Evolutionary conservation across 2,329 filamentous ascomycete genomes (phyloP), one percentile per base, ranked within the genome.

Genomic region (Plectosphaerella cucumerina): DNA sequence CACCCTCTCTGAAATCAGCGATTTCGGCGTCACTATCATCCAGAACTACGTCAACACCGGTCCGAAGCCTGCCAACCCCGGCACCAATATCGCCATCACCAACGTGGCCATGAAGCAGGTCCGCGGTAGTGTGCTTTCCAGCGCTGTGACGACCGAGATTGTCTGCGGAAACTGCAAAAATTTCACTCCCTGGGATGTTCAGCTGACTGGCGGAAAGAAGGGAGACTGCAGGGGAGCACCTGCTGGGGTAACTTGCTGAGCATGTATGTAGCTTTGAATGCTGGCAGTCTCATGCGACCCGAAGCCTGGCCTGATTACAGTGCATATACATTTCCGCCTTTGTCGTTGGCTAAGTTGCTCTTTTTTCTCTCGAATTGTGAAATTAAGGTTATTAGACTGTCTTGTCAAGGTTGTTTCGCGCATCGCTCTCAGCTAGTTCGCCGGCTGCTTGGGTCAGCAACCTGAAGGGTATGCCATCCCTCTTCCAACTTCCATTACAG

Each of bases 31-130:
- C 23, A 58, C 65, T 37, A 70, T 71, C 50, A 62, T 71, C 58
- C 69, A 74, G 60, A 68, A 76, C 61, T 79, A 80, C 56, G 61
- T 73, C 58, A 76, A 76, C 54, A 73, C 74, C 22, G 62, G 60
- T n/a, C 72, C 71, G 3, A 72, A 66, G 4, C 26, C 65, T 4
- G 75, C 74, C n/a, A 63, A 18, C 0, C 71, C 75, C 9, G 76
- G 72, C 26, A 59, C 58, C 31, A 75, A 76, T 22, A 73, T 81
- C n/a, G 76, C 76, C 12, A 79, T 81, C 60, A 80, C 77, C 12
- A 71, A 70, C 5, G 57, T 81, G 9, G 71, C 67, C 2, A 61
- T 80, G 44, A 62, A 67, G 37, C 62, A 70, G 53, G 67, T 80
- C 53, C 69, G 59, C 3, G 77, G 76, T 17, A 66, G 66, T 4